Percentiles rank a stretch among this genome's conserved stretches.
Evolutionary conservation across 2,329 filamentous ascomycete genomes (phyloP).

Genomic region (Parascedosporium putredinis): DNA sequence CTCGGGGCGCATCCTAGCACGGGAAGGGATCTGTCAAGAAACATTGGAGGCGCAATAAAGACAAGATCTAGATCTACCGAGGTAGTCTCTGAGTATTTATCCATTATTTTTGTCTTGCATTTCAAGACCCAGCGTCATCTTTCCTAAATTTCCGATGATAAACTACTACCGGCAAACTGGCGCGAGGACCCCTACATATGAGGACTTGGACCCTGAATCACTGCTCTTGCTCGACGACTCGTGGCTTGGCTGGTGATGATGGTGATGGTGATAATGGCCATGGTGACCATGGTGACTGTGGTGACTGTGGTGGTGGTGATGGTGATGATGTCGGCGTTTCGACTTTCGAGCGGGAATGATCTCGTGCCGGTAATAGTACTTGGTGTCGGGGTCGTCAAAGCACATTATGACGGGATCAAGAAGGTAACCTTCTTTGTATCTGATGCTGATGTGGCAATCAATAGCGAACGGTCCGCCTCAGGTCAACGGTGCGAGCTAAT

Average conservation of each 20-base stretch:
- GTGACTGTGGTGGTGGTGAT: constrained; percentile 28
- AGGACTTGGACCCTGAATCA: constrained; percentile 16
- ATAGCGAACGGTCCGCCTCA: no score
- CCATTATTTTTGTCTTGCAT: no score
- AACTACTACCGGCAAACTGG: constrained; percentile 23
- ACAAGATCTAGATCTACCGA: no score
- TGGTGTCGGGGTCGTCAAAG: background rate
- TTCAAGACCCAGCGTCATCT: background rate
- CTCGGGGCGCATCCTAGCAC: no score
- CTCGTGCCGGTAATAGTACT: constrained; percentile 23
- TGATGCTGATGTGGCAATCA: background rate
- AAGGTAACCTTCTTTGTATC: background rate
- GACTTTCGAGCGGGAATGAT: constrained; percentile 37
- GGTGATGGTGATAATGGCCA: constrained; percentile 23
- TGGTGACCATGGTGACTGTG: no score
- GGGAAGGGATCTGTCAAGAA: no score
- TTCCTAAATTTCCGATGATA: background rate
- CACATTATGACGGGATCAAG: background rate
- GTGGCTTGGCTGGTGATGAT: constrained; percentile 23
- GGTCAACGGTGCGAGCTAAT: no score
- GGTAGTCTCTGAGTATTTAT: no score
- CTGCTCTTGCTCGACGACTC: constrained; percentile 23
- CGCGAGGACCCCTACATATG: constrained; percentile 24
- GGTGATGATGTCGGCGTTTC: constrained; percentile 24
- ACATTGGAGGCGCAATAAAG: background rate